Conservation (phyloP, 176 grass and related monocot species). For the Calamus simplicifolius region DNA sequence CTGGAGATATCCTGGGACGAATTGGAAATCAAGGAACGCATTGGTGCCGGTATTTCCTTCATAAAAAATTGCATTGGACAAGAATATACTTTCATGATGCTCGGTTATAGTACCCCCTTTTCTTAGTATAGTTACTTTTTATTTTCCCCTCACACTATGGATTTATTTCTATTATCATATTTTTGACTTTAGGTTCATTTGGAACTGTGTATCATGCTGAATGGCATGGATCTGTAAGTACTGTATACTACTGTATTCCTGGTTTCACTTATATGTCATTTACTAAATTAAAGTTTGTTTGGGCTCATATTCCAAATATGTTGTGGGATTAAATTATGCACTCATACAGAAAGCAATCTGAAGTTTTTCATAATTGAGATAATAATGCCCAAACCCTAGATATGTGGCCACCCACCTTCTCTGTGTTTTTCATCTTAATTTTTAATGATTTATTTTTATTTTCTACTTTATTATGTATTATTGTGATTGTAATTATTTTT, state of each 20-base stretch:
- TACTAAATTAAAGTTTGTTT: too few relatives aligned
- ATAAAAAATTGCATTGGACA: neutral
- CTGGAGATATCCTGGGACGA: slow-evolving; percentile 97
- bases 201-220: slow-evolving; percentile 84
- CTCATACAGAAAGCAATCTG: too few relatives aligned
- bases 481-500: too few relatives aligned
- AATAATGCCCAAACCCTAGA: too few relatives aligned
- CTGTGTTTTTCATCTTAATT: too few relatives aligned
- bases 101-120: neutral
- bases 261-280: too few relatives aligned
- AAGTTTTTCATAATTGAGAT: too few relatives aligned
- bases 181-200: slow-evolving; percentile 58
- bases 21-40: slow-evolving; percentile 75
- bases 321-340: too few relatives aligned
- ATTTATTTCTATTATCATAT: slow-evolving; percentile 6
- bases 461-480: too few relatives aligned
- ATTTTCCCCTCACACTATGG: slow-evolving; percentile 6
- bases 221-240: slow-evolving; percentile 90
- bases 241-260: neutral
- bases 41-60: slow-evolving; percentile 70
- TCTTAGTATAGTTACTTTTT: neutral
- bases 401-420: too few relatives aligned
- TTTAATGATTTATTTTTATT: too few relatives aligned
- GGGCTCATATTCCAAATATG: too few relatives aligned
- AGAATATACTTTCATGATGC: neutral